Evolutionary conservation across 305 asterid species (phyloP).

Genomic region (Fraxinus albicans): DNA sequence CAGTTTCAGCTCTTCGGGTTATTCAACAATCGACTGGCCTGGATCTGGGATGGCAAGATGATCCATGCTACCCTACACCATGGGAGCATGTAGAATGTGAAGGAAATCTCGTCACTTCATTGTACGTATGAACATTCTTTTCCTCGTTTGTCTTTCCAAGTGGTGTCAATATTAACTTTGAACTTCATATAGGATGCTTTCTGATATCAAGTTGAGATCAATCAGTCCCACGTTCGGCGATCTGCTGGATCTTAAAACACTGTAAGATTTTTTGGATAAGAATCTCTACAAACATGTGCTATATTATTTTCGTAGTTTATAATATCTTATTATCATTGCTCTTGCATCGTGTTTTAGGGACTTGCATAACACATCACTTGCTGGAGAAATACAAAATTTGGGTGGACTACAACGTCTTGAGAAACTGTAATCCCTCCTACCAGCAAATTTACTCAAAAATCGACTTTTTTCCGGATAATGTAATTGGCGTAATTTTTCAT

Average conservation of each 20-base stretch:
- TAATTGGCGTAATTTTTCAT: constrained; percentile 5
- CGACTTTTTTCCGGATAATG: background rate
- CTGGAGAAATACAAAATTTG: constrained; percentile 84
- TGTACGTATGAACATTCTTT: constrained; percentile 44
- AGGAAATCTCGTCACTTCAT: constrained; percentile 77
- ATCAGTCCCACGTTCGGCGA: constrained; percentile 83
- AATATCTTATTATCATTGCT: constrained; percentile 10
- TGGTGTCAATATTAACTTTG: constrained; percentile 7
- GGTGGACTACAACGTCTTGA: constrained; percentile 88
- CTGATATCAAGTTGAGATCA: constrained; percentile 71
- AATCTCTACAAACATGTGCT: constrained; percentile 5
- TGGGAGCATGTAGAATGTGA: constrained; percentile 88
- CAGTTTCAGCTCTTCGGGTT: constrained; percentile 93
- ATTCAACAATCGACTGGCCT: constrained; percentile 75
- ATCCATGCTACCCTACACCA: constrained; percentile 83
- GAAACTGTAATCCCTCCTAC: constrained; percentile 55
- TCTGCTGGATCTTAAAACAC: constrained; percentile 70
- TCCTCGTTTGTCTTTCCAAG: background rate
- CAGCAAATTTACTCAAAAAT: constrained; percentile 19
- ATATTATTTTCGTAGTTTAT: background rate
- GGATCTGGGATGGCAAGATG: constrained; percentile 85
- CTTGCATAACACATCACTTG: constrained; percentile 80
- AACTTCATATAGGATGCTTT: constrained; percentile 55
- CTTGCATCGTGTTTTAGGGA: constrained; percentile 45
- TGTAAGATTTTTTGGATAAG: constrained; percentile 46